Percentiles rank a stretch among this genome's conserved stretches.
These are phyloP conservation scores for Hirschioporus abietinus DNA, from an alignment of 768 basidiomycete species.

Conservation along the genomic window DNA sequence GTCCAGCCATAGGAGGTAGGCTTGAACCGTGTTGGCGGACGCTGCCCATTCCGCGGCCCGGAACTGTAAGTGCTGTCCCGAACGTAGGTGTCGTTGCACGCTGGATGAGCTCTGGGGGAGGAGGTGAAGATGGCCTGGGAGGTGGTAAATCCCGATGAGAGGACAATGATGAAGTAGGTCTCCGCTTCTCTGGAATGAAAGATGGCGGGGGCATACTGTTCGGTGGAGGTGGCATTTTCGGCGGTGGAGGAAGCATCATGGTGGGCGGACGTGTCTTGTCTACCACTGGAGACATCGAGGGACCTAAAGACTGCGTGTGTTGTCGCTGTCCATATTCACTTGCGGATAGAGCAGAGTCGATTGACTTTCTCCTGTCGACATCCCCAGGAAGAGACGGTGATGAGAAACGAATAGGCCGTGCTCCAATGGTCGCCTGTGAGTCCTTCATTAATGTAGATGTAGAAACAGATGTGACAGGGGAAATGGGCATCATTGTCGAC, in stretches of 20 bases:
- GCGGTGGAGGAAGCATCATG: slow-evolving; percentile 79
- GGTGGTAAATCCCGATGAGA: slow-evolving; percentile 59
- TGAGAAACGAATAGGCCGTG: slow-evolving; percentile 14
- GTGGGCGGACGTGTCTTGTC: slow-evolving; percentile 83
- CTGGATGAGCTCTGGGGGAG: slow-evolving; percentile 86
- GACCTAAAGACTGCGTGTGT: slow-evolving; percentile 56
- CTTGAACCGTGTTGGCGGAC: slow-evolving; percentile 66
- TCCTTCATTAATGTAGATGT: slow-evolving; percentile 45
- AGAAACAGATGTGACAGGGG: slow-evolving; percentile 34
- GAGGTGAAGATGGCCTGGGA: slow-evolving; percentile 87
- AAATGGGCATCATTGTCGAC: slow-evolving; percentile 25
- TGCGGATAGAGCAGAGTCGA: slow-evolving; percentile 63
- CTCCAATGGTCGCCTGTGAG: slow-evolving; percentile 42
- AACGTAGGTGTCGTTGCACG: slow-evolving; percentile 86
- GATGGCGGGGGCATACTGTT: slow-evolving; percentile 69
- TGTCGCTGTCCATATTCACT: slow-evolving; percentile 23
- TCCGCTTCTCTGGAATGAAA: slow-evolving; percentile 67
- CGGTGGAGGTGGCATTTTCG: slow-evolving; percentile 66
- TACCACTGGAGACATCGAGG: slow-evolving; percentile 37
- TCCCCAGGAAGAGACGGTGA: slow-evolving; percentile 43
- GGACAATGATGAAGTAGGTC: slow-evolving; percentile 36
- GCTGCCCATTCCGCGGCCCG: slow-evolving; percentile 40
- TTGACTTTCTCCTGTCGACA: slow-evolving; percentile 63
- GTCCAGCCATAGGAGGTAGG: slow-evolving; percentile 58
- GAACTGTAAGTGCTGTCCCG: slow-evolving; percentile 55